Evolutionary conservation across 2,329 filamentous ascomycete species (phyloP).

Genomic region (Graphilbum fragrans): DNA sequence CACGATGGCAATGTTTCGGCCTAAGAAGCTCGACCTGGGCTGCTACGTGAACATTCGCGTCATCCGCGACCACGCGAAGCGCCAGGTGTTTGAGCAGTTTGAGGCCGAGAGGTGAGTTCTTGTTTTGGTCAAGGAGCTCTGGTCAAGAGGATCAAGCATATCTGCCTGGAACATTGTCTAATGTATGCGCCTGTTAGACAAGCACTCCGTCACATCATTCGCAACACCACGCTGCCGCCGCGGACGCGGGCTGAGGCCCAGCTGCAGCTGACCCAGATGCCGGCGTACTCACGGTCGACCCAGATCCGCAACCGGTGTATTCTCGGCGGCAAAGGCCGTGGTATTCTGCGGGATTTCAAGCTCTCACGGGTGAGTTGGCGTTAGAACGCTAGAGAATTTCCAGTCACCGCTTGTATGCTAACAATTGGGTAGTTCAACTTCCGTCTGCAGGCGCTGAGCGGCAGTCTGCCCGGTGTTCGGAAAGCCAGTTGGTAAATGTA

Average conservation of each 20-base stretch:
- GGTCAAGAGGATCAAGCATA: no score
- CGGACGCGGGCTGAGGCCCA: constrained; percentile 83
- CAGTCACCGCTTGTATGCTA: constrained; percentile 5
- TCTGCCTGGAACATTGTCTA: no score
- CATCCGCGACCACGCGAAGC: constrained; percentile 93
- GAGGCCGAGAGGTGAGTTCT: constrained; percentile 70
- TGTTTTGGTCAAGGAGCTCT: no score
- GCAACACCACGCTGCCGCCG: constrained; percentile 75
- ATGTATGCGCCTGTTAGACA: constrained; percentile 44
- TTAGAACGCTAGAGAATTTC: neutral
- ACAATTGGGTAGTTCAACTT: constrained; percentile 68
- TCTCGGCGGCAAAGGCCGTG: constrained; percentile 76
- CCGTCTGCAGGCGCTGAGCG: constrained; percentile 74
- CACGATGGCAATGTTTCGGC: constrained; percentile 73
- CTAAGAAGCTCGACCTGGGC: constrained; percentile 81
- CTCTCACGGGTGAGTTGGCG: constrained; percentile 66
- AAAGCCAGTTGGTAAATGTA: constrained; percentile 89
- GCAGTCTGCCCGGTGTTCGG: constrained; percentile 80
- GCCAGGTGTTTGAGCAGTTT: constrained; percentile 75
- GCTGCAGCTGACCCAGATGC: constrained; percentile 88
- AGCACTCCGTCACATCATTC: constrained; percentile 85
- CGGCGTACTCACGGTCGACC: constrained; percentile 84
- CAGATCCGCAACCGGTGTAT: constrained; percentile 93
- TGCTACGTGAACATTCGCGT: constrained; percentile 78
- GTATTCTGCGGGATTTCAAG: constrained; percentile 88